Conservation (phyloP, 116 monocot species). For the Zostera marina region DNA sequence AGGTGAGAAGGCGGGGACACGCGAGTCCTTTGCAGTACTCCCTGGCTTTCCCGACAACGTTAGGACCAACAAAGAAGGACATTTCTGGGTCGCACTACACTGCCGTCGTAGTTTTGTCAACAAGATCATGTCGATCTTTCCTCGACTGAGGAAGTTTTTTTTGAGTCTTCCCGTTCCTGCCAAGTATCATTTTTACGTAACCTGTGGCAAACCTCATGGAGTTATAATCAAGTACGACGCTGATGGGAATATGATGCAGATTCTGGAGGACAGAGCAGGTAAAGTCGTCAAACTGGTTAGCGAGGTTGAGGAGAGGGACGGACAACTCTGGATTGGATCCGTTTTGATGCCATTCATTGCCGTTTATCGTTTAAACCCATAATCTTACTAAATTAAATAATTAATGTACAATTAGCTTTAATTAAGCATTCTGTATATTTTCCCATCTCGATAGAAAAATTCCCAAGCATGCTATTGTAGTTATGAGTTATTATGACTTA, state of each 20-base stretch:
- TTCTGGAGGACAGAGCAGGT: slow-evolving; percentile 39
- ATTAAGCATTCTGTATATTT: too few relatives aligned
- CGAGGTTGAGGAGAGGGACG: slow-evolving; percentile 60
- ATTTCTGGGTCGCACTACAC: slow-evolving; percentile 84
- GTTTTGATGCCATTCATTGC: slow-evolving; percentile 54
- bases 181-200: slow-evolving; percentile 24
- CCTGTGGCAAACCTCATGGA: slow-evolving; percentile 33
- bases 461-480: too few relatives aligned
- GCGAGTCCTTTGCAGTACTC: slow-evolving; percentile 42
- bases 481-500: too few relatives aligned
- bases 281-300: slow-evolving; percentile 42
- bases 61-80: slow-evolving; percentile 76
- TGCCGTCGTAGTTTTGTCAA: slow-evolving; percentile 26
- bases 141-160: slow-evolving; percentile 23
- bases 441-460: too few relatives aligned
- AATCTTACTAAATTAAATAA: too few relatives aligned
- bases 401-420: too few relatives aligned
- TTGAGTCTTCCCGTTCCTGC: slow-evolving; percentile 42
- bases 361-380: slow-evolving; percentile 15
- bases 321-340: slow-evolving; percentile 54
- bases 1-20: slow-evolving; percentile 67
- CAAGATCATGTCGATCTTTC: slow-evolving; percentile 5
- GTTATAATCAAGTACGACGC: slow-evolving; percentile 32
- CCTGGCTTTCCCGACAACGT: slow-evolving; percentile 90
- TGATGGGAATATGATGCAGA: slow-evolving; percentile 33